Conservation (phyloP, 2,329 filamentous ascomycete species). For the Colletotrichum spaethianum region DNA sequence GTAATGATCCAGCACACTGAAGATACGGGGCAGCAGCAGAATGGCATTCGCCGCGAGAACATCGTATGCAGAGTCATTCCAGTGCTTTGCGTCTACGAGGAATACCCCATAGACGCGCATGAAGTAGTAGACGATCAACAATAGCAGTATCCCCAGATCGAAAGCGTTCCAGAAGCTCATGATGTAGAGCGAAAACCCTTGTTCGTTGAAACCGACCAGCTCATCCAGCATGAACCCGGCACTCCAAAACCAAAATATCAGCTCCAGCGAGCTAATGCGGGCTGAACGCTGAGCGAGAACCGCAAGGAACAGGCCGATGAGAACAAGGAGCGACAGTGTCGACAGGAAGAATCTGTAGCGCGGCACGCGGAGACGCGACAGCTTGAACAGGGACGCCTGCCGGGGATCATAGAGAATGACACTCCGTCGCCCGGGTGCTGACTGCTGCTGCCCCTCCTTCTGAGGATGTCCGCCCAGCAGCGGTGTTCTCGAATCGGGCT, state of each 20-base stretch:
- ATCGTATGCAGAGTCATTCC: constrained; percentile 91
- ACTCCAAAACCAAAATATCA: constrained; percentile 98
- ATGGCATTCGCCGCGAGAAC: constrained; percentile 94
- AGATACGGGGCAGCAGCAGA: constrained; percentile 89
- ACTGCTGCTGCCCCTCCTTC: constrained; percentile 48
- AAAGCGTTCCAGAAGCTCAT: constrained; percentile 99
- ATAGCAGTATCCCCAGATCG: constrained; percentile 88
- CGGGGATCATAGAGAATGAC: constrained; percentile 92
- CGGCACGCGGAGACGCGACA: constrained; percentile 90
- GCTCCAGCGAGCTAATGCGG: constrained; percentile 85
- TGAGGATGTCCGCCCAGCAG: constrained; percentile 59
- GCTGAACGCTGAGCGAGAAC: constrained; percentile 83
- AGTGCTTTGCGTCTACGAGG: constrained; percentile 79
- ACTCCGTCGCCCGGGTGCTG: constrained; percentile 73
- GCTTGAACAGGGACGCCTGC: constrained; percentile 91
- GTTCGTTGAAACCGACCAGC: constrained; percentile 95
- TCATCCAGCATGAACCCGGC: constrained; percentile 97
- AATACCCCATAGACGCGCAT: constrained; percentile 91
- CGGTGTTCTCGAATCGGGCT: constrained; percentile 64
- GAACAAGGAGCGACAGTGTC: constrained; percentile 86
- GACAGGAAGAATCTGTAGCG: constrained; percentile 93
- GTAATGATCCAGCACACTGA: constrained; percentile 94
- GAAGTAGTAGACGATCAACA: constrained; percentile 91
- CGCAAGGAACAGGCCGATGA: constrained; percentile 88
- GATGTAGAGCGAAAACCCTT: constrained; percentile 95